Evolutionary conservation across 78 protist genomes (phyloP), one percentile per base, ranked within the genome.

Genomic region (Polysphondylium violaceum): DNA sequence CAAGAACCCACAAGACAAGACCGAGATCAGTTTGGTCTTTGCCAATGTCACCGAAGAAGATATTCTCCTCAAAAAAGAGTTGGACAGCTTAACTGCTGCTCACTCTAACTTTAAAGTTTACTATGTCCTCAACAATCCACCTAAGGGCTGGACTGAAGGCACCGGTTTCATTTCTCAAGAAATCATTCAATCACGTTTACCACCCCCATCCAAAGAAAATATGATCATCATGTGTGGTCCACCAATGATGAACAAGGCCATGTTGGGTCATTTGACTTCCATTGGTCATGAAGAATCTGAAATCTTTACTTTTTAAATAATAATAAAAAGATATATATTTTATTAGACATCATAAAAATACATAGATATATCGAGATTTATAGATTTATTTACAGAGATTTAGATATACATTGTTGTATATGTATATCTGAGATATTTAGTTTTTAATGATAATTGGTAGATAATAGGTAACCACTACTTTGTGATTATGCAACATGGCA

Each of bases 161-260:
- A 60, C 40, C n/a, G 93, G 93, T 50, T 67, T 76, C 50, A 73
- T 87, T 17, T 61, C 93, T 17, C 64, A 68, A 40, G 93, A 87
- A 31, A 58, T 87, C 29, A 77, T 77, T 50, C 43, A 60, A 59
- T 17, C 58, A 12, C 41, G n/a, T 27, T 58, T 87, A 29, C 87
- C 93, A 40, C n/a, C 74, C 16, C 87, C 93, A 21, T 17, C 72
- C 0, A 74, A 73, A 9, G 76, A 47, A 23, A 67, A 53, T 55
- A 60, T 55, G 76, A 73, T 89, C n/a, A 67, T 88, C 16, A 68
- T 94, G 75, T 94, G 96, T 41, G 96, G 96, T 50, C 96, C 96
- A 67, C 93, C 96, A 41, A 74, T 74, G 36, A 94, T 94, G 96
- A 94, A 90, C 76, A 86, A 88, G 38, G 95, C 93, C 3, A 86